These are phyloP conservation scores for Trichoderma asperellum DNA, from an alignment of 2,329 filamentous ascomycete genomes.

Conservation along the genomic window DNA sequence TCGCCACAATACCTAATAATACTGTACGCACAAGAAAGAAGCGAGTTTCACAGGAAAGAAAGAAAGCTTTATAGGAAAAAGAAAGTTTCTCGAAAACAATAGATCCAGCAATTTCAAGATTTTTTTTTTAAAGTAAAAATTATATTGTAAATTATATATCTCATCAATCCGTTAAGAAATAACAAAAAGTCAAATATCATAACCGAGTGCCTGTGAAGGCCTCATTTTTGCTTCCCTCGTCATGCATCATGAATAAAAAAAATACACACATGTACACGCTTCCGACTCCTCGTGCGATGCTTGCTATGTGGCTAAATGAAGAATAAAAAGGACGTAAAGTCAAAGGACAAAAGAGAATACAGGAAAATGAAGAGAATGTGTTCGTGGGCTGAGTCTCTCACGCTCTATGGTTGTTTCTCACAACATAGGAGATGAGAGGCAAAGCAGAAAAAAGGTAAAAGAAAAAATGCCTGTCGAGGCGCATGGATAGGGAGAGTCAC, in stretches of 20 bases:
- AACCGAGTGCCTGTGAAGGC: conserved; percentile 10
- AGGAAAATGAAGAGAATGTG: conserved; percentile 1
- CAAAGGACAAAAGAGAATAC: no score
- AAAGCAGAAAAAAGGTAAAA: not conserved
- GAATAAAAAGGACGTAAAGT: not conserved
- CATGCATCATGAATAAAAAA: conserved; percentile 8
- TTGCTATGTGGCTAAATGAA: conserved; percentile 7
- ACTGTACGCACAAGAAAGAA: no score
- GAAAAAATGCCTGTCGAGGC: conserved; percentile 7
- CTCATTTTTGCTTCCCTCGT: conserved; percentile 7
- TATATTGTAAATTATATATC: conserved; percentile 8
- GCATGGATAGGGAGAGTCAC: not conserved
- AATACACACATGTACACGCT: conserved; percentile 26
- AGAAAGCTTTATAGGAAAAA: no score
- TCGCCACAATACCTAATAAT: no score
- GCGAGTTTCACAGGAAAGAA: no score
- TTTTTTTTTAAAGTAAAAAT: no score
- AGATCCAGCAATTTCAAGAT: no score
- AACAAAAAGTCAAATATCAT: conserved; percentile 16
- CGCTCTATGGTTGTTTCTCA: not conserved
- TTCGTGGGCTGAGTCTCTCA: not conserved
- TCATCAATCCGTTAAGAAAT: conserved; percentile 18
- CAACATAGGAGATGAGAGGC: not conserved
- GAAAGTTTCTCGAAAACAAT: no score
- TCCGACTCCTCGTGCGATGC: conserved; percentile 17